Percentiles rank a stretch among this genome's conserved stretches.
phyloP scores from a whole-genome alignment of 371 early-diverging fungal genomes.

The Enterocytospora artemiae region DNA sequence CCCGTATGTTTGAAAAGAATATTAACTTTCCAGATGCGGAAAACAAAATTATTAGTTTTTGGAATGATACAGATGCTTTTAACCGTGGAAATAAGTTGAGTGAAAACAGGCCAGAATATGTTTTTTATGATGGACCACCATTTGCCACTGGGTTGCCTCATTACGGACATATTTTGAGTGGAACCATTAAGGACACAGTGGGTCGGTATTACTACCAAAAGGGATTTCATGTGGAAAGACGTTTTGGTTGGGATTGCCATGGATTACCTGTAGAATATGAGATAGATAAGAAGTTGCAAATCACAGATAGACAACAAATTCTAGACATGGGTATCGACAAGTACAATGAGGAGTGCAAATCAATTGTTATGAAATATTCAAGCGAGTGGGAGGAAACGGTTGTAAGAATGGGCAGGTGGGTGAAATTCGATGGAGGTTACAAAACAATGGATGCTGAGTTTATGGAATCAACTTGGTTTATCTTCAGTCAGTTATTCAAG shows the following conservation, averaged over 20 bases:
- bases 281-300: constrained; percentile 90
- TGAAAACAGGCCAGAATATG: constrained; percentile 50
- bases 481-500: constrained; percentile 85
- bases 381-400: constrained; percentile 90
- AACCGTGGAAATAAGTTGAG: constrained; percentile 77
- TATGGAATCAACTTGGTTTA: constrained; percentile 99
- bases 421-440: constrained; percentile 97
- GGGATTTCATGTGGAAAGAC: constrained; percentile 89
- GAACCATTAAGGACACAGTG: constrained; percentile 98
- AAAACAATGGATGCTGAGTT: constrained; percentile 83
- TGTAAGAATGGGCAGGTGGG: constrained; percentile 95
- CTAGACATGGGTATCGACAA: constrained; percentile 88
- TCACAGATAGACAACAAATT: constrained; percentile 71
- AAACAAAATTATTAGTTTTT: constrained; percentile 79
- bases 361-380: constrained; percentile 93
- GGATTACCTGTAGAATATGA: constrained; percentile 98
- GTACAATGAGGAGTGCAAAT: constrained; percentile 93
- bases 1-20: constrained; percentile 42
- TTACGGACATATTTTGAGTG: constrained; percentile 96
- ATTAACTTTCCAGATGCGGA: constrained; percentile 64
- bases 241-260: constrained; percentile 99
- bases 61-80: constrained; percentile 95
- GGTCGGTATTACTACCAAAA: constrained; percentile 91
- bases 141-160: constrained; percentile 99
- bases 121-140: constrained; percentile 97